Evolutionary conservation across 345 rosid species (phyloP), one percentile per base, ranked within the genome.

Genomic region (Pseudoturritis turrita): DNA sequence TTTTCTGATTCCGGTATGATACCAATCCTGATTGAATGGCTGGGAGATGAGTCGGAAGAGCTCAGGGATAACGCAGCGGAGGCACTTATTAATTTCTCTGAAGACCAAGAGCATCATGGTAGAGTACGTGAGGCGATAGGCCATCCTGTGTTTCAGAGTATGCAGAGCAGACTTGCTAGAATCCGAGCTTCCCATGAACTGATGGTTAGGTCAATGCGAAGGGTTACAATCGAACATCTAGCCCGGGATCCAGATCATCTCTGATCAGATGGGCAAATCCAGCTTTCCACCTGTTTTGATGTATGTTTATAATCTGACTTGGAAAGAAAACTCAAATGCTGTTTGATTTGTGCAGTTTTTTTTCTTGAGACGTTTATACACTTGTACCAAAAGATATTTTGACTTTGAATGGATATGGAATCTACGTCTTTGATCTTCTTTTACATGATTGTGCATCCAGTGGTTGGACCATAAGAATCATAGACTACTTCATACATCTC

Each of bases 51-150:
- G 25, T 81, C 78, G 5, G 90, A 85, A 67, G 86, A 84, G 68
- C 56, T 85, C 39, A 67, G 73, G 71, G 84, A 79, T 70, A 82
- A 82, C 51, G 83, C 84, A 19, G 79, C 83, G 0, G 87, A 85
- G 81, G 86, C 84, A 28, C 78, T 85, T 49, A 37, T 85, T 17
- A 84, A 73, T 65, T 77, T 88, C 68, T 77, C 78, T 1, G 78
- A 80, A 61, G 90, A 86, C 68, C 85, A 75, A 22, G 29, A 35
- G 19, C 79, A 72, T 41, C 68, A 44, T 37, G 82, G 31, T 15
- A 59, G 65, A 45, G 72, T 84, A 43, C 70, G 70, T n/a, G 86
- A 79, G 49, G 85, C 82, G 14, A 69, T 79, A 65, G 71, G 58
- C 18, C 72, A 31, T 60, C 71, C 77, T 44, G 77, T 78, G 26